Evolutionary conservation across 345 rosid genomes (phyloP).

Genomic region (Salix dunnii): DNA sequence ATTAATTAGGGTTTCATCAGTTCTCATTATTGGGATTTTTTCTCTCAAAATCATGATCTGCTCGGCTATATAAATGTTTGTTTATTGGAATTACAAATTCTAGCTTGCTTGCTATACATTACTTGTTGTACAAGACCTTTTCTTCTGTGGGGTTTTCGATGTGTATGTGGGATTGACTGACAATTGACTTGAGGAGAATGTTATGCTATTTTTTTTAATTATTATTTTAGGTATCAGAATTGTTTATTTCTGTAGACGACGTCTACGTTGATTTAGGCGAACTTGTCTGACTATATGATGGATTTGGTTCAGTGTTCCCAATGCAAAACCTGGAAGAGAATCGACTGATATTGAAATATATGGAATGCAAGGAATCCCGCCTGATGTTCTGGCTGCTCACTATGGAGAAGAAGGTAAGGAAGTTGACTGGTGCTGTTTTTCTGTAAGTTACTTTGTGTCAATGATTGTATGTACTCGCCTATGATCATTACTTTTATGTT

Average conservation of each 20-base stretch:
- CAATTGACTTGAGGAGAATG: not conserved
- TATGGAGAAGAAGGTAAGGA: slow-evolving; percentile 70
- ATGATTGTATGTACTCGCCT: not conserved
- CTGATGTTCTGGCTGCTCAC: slow-evolving; percentile 78
- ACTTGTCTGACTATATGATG: not conserved
- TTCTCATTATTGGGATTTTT: not conserved
- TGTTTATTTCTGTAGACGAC: not conserved
- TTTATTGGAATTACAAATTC: not conserved
- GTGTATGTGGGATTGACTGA: not conserved
- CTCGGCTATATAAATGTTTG: not conserved
- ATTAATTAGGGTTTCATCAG: not conserved
- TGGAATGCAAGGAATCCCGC: slow-evolving; percentile 99
- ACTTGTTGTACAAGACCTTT: not conserved
- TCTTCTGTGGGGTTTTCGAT: not conserved
- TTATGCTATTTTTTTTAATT: not conserved
- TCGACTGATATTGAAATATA: slow-evolving; percentile 91
- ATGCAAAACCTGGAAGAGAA: slow-evolving; percentile 83
- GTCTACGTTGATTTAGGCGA: not conserved
- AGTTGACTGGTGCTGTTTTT: not conserved
- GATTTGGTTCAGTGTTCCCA: slow-evolving; percentile 67
- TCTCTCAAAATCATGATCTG: not conserved
- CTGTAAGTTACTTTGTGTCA: not conserved
- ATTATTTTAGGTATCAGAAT: not conserved
- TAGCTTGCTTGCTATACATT: not conserved
- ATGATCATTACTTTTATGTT: not conserved